These are phyloP conservation scores for Cryptococcus sp. DNA, from an alignment of 1,284 basidiomycete genomes.

Conservation along the genomic window DNA sequence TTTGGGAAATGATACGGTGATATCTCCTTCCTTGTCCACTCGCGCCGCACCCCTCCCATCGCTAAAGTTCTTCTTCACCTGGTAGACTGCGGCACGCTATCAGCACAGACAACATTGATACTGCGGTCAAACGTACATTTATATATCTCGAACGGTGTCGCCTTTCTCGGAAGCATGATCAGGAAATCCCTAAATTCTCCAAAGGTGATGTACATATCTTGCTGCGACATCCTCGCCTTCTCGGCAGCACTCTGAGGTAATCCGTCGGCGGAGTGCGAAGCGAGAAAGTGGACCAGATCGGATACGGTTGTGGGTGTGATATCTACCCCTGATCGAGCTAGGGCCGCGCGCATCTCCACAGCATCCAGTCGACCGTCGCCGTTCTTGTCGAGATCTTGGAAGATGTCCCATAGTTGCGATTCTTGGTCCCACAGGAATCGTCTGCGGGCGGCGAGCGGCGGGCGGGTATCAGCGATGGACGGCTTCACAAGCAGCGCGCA, in stretches of 20 bases:
- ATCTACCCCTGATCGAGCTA: slow-evolving; percentile 72
- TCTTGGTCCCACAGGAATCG: slow-evolving; percentile 50
- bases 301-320: slow-evolving; percentile 66
- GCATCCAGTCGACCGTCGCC: slow-evolving; percentile 78
- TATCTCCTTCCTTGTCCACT: slow-evolving; percentile 81
- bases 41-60: slow-evolving; percentile 75
- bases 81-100: slow-evolving; percentile 58
- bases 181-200: slow-evolving; percentile 87
- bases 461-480: slow-evolving; percentile 2
- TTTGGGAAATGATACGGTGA: slow-evolving; percentile 50
- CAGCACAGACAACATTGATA: slow-evolving; percentile 1
- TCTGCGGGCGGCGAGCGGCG: slow-evolving; percentile 18
- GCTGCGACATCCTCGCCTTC: slow-evolving; percentile 11
- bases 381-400: slow-evolving; percentile 84
- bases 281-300: slow-evolving; percentile 79
- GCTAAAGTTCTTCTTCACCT: slow-evolving; percentile 69
- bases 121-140: slow-evolving; percentile 51
- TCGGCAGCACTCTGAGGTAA: slow-evolving; percentile 30
- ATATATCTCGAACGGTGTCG: slow-evolving; percentile 82
- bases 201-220: slow-evolving; percentile 64
- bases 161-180: slow-evolving; percentile 77
- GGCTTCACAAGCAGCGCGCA: neutral
- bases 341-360: slow-evolving; percentile 67
- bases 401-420: slow-evolving; percentile 81
- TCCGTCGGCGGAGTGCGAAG: slow-evolving; percentile 50